Evolutionary conservation across 176 grass and related monocot species (phyloP).

Genomic region (Stipa capillata): DNA sequence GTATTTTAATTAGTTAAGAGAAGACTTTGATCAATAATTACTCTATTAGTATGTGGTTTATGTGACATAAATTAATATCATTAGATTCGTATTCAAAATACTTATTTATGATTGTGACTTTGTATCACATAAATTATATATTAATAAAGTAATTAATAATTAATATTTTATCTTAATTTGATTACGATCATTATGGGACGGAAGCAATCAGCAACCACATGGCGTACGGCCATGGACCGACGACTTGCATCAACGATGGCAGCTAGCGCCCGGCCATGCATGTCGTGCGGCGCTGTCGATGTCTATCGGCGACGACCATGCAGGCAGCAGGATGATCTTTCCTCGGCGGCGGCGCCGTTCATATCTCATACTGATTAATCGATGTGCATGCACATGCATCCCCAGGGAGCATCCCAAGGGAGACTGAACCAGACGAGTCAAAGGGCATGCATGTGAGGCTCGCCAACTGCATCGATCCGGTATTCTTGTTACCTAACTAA

Average conservation of each 20-base stretch:
- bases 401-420: not conserved
- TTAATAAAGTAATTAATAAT: no score
- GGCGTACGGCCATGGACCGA: no score
- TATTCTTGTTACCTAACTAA: conserved; percentile 31
- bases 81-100: no score
- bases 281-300: not conserved
- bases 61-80: no score
- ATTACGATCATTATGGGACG: no score
- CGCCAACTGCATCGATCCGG: conserved; percentile 19
- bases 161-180: no score
- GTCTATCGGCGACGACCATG: no score
- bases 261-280: not conserved
- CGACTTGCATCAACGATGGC: not conserved
- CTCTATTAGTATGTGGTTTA: no score
- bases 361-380: not conserved
- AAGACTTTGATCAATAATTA: no score
- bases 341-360: not conserved
- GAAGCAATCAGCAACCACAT: not conserved
- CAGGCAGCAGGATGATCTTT: not conserved
- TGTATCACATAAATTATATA: no score
- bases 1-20: no score
- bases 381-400: not conserved
- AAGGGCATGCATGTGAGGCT: conserved; percentile 24
- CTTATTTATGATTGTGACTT: no score
- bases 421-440: conserved; percentile 21